phyloP scores from a whole-genome alignment of 371 early-diverging fungal species.

The Apophysomyces sp. region DNA sequence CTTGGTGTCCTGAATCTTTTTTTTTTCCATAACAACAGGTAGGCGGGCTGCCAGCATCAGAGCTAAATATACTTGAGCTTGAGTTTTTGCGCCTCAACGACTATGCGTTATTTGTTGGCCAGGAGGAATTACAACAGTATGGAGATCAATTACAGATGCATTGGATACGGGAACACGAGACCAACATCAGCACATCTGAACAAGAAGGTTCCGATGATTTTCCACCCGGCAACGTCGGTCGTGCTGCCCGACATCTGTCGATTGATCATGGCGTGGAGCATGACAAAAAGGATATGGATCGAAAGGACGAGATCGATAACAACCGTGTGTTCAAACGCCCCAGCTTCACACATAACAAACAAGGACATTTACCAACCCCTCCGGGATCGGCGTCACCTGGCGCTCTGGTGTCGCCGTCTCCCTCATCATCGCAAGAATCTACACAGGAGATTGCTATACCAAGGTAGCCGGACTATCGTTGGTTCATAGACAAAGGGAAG shows the following conservation, averaged over 20 bases:
- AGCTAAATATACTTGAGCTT: conserved; percentile 86
- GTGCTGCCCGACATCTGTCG: conserved; percentile 19
- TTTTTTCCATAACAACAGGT: conserved; percentile 53
- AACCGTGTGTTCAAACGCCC: conserved; percentile 19
- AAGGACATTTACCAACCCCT: conserved; percentile 21
- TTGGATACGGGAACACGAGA: conserved; percentile 47
- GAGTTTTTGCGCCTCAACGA: conserved; percentile 77
- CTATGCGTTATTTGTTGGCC: conserved; percentile 74
- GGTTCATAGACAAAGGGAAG: background rate
- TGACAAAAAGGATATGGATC: conserved; percentile 8
- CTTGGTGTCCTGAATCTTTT: background rate
- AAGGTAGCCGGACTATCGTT: background rate
- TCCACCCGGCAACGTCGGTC: background rate
- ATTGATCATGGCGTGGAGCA: conserved; percentile 14
- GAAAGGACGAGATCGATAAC: conserved; percentile 15
- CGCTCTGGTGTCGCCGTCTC: conserved; percentile 5
- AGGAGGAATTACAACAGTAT: conserved; percentile 79
- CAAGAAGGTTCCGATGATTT: background rate
- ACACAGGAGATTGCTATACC: background rate
- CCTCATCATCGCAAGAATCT: conserved; percentile 2
- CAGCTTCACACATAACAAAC: conserved; percentile 10
- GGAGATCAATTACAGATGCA: conserved; percentile 67
- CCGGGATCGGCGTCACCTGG: conserved; percentile 20
- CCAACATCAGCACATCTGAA: background rate
- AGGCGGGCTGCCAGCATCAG: conserved; percentile 87